Conservation (phyloP, 1,284 basidiomycete genomes). For the Laetiporus sulphureus region DNA sequence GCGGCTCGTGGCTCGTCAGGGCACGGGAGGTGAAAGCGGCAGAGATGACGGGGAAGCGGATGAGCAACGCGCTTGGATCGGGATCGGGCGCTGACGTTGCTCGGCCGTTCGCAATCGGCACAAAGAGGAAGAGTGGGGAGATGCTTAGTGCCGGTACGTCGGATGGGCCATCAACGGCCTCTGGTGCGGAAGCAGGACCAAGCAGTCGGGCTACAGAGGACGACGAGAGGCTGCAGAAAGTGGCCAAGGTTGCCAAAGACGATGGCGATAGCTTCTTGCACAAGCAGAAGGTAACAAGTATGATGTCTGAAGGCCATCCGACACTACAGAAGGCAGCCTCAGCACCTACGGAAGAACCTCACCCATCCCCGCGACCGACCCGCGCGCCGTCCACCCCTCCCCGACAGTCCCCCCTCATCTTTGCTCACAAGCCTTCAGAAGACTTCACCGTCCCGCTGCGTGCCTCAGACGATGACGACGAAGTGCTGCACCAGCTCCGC, state of each 20-base stretch:
- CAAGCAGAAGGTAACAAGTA: not conserved
- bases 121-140: constrained; percentile 66
- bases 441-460: constrained; percentile 13
- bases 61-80: no score
- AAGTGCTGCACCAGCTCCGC: constrained; percentile 56
- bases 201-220: not conserved
- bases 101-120: constrained; percentile 5
- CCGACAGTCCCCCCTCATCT: not conserved
- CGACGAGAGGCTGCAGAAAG: not conserved
- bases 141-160: no score
- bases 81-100: constrained; percentile 11
- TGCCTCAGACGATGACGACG: constrained; percentile 30
- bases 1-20: constrained; percentile 74
- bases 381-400: not conserved
- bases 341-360: not conserved
- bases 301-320: not conserved
- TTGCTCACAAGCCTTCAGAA: constrained; percentile 2
- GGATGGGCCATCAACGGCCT: constrained; percentile 8
- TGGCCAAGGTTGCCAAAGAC: not conserved
- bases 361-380: not conserved
- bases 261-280: no score
- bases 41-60: constrained; percentile 44
- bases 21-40: constrained; percentile 68
- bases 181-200: constrained; percentile 1
- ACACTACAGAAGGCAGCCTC: not conserved